phyloP scores from a whole-genome alignment of 2,329 filamentous ascomycete genomes.

The Colletotrichum sojae region DNA sequence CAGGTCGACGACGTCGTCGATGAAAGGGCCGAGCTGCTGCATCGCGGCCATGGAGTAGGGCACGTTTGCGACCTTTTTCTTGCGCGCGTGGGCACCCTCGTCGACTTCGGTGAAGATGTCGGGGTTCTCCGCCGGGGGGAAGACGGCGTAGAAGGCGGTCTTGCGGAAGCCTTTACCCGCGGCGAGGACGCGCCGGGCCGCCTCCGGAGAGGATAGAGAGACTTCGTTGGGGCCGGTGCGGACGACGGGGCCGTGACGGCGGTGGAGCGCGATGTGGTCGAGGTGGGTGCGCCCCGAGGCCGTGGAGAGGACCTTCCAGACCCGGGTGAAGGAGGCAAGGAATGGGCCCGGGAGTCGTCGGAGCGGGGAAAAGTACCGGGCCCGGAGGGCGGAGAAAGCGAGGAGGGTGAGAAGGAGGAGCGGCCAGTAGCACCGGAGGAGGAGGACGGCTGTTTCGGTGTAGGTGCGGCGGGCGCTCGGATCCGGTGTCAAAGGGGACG shows the following conservation, averaged over 20 bases:
- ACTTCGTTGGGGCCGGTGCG: constrained; percentile 49
- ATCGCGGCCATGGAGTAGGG: constrained; percentile 68
- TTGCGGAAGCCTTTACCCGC: constrained; percentile 68
- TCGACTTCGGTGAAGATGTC: constrained; percentile 71
- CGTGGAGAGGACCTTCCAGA: constrained; percentile 59
- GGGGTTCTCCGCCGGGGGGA: constrained; percentile 69
- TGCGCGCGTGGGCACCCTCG: constrained; percentile 67
- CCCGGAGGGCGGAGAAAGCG: constrained; percentile 58
- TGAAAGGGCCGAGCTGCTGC: constrained; percentile 65
- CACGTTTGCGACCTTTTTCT: constrained; percentile 67
- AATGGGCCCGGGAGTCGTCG: constrained; percentile 81
- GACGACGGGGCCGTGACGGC: constrained; percentile 51
- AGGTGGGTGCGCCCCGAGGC: constrained; percentile 56
- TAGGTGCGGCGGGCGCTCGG: constrained; percentile 14
- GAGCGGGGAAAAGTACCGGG: constrained; percentile 69
- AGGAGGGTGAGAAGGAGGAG: constrained; percentile 51
- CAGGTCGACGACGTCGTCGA: constrained; percentile 65
- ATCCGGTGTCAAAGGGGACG: neutral
- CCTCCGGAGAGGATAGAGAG: constrained; percentile 55
- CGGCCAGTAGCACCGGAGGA: constrained; percentile 56
- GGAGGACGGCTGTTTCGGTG: constrained; percentile 12
- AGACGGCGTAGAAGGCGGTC: constrained; percentile 67
- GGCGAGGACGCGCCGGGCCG: constrained; percentile 56
- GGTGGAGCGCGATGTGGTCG: constrained; percentile 58
- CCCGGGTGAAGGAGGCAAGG: constrained; percentile 67